phyloP scores from a whole-genome alignment of 768 basidiomycete species.

The Leccinum variicolor region DNA sequence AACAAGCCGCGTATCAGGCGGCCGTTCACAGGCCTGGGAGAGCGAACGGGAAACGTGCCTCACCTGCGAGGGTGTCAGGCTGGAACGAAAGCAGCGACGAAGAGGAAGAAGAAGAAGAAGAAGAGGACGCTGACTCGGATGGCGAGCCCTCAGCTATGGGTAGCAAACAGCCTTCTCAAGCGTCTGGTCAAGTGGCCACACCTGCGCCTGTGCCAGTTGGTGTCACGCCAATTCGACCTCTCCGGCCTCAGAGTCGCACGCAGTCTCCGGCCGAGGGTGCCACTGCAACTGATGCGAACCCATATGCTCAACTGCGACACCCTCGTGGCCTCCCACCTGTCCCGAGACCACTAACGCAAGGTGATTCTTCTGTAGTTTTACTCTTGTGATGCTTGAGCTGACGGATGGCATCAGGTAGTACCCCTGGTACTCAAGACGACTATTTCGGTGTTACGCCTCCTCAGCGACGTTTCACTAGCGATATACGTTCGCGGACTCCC shows the following conservation, averaged over 20 bases:
- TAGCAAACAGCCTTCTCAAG: constrained; percentile 33
- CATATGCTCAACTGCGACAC: constrained; percentile 50
- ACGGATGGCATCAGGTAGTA: constrained; percentile 10
- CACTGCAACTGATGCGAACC: constrained; percentile 31
- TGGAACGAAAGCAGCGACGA: constrained; percentile 79
- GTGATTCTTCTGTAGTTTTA: constrained; percentile 37
- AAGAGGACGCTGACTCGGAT: constrained; percentile 65
- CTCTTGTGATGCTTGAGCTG: constrained; percentile 1
- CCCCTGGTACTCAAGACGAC: constrained; percentile 44
- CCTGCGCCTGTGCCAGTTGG: constrained; percentile 18
- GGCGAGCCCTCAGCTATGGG: constrained; percentile 34
- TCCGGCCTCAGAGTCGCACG: constrained; percentile 29
- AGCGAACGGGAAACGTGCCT: constrained; percentile 38
- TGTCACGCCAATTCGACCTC: constrained; percentile 24
- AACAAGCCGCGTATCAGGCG: constrained; percentile 77
- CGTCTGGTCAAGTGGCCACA: constrained; percentile 13
- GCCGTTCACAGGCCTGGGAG: constrained; percentile 74
- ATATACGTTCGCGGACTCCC: constrained; percentile 55
- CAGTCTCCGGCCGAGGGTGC: constrained; percentile 29
- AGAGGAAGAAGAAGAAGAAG: constrained; percentile 70
- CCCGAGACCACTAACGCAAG: constrained; percentile 43
- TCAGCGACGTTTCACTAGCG: constrained; percentile 50
- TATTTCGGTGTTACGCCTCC: constrained; percentile 33
- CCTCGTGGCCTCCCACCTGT: constrained; percentile 66
- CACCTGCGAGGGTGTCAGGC: constrained; percentile 39